Evolutionary conservation across 2,329 filamentous ascomycete genomes (phyloP).

Genomic region (Furcasterigmium sp.): DNA sequence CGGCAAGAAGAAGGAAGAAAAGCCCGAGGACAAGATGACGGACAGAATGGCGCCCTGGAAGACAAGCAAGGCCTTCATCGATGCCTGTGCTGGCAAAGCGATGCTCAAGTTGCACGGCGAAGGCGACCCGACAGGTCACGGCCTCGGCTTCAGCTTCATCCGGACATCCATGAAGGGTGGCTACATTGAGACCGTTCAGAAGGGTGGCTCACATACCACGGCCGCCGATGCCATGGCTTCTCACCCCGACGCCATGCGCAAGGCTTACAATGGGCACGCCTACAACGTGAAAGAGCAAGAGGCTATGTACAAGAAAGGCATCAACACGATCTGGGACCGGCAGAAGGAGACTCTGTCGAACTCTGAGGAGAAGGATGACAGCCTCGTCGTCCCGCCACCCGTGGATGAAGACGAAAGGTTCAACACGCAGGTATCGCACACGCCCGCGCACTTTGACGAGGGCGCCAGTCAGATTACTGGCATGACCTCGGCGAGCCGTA

Average conservation of each 20-base stretch:
- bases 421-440: slow-evolving; percentile 65
- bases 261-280: slow-evolving; percentile 86
- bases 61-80: slow-evolving; percentile 92
- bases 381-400: slow-evolving; percentile 48
- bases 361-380: slow-evolving; percentile 59
- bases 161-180: slow-evolving; percentile 98
- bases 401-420: slow-evolving; percentile 63
- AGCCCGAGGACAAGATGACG: slow-evolving; percentile 67
- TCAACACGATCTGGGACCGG: slow-evolving; percentile 86
- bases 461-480: slow-evolving; percentile 74
- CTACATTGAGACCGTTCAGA: slow-evolving; percentile 73
- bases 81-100: slow-evolving; percentile 89
- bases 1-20: slow-evolving; percentile 42
- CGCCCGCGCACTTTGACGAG: slow-evolving; percentile 68
- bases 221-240: slow-evolving; percentile 82
- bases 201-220: slow-evolving; percentile 52
- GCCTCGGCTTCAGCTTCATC: slow-evolving; percentile 94
- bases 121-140: slow-evolving; percentile 89
- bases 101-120: slow-evolving; percentile 95
- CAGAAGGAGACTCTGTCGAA: slow-evolving; percentile 78
- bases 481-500: slow-evolving; percentile 61
- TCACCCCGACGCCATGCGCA: slow-evolving; percentile 52
- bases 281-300: slow-evolving; percentile 98
- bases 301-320: slow-evolving; percentile 84
- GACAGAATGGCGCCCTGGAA: slow-evolving; percentile 94